A percentile compares a stretch with the other conserved stretches of the same genome.
Evolutionary conservation across 1,139 yeast genomes (phyloP).

Genomic region (Lodderomyces metapsilosis): DNA sequence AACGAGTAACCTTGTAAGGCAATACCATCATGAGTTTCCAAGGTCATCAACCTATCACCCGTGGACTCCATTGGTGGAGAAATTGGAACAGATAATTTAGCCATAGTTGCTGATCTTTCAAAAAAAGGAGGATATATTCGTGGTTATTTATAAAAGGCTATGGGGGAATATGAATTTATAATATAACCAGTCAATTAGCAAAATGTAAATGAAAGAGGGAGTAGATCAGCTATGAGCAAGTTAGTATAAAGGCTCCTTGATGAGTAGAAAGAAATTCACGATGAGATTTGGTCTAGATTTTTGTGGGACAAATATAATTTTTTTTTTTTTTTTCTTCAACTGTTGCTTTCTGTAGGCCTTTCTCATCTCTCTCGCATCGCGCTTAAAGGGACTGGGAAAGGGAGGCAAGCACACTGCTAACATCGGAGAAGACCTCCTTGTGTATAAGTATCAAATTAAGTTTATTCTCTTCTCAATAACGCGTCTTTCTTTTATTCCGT

Average conservation of each 20-base stretch:
- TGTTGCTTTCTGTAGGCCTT: no score
- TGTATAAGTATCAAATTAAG: background rate
- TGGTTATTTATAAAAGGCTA: background rate
- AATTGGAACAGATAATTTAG: slow-evolving; percentile 61
- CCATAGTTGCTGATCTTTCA: slow-evolving; percentile 9
- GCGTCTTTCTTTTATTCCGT: background rate
- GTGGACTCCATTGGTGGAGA: slow-evolving; percentile 84
- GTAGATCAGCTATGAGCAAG: slow-evolving; percentile 1
- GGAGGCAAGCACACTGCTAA: background rate
- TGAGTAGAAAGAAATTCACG: background rate
- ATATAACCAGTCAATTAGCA: slow-evolving; percentile 1
- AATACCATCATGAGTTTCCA: slow-evolving; percentile 89
- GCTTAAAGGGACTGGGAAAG: background rate
- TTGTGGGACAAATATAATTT: background rate
- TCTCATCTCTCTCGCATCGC: background rate
- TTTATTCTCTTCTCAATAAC: background rate
- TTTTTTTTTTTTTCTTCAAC: background rate
- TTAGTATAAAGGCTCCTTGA: background rate
- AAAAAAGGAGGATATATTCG: background rate
- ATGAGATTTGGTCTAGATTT: slow-evolving; percentile 1
- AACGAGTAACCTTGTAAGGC: slow-evolving; percentile 95
- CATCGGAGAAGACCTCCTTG: no score
- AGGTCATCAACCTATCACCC: slow-evolving; percentile 80
- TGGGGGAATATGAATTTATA: background rate
- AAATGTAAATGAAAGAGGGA: background rate